Evolutionary conservation across 768 basidiomycete species (phyloP).

Genomic region (Rhodotorula babjevae): DNA sequence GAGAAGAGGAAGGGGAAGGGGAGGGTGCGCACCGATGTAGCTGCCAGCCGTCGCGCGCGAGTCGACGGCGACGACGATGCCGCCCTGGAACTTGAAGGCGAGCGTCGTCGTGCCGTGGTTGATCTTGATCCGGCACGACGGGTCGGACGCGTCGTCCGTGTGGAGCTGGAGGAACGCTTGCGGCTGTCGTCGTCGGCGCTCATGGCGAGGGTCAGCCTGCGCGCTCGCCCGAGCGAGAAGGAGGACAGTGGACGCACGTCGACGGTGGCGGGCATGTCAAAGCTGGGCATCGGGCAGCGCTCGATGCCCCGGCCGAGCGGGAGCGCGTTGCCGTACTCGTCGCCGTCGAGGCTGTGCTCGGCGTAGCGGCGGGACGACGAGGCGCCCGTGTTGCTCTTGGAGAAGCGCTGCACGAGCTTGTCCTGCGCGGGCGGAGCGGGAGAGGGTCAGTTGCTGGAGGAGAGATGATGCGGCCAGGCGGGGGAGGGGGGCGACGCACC

Average conservation of each 20-base stretch:
- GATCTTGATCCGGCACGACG: slow-evolving; percentile 93
- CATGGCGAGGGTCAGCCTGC: background rate
- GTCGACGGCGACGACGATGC: slow-evolving; percentile 99
- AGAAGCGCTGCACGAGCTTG: slow-evolving; percentile 32
- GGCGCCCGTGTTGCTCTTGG: slow-evolving; percentile 1
- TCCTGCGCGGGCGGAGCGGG: slow-evolving; percentile 2
- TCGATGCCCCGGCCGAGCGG: slow-evolving; percentile 38
- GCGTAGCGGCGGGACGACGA: slow-evolving; percentile 4
- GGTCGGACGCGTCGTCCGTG: slow-evolving; percentile 93
- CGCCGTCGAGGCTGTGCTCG: background rate
- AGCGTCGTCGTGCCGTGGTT: slow-evolving; percentile 97
- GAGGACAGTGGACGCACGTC: slow-evolving; percentile 17
- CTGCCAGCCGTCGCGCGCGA: slow-evolving; percentile 94
- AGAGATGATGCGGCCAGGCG: background rate
- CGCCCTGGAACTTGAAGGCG: slow-evolving; percentile 92
- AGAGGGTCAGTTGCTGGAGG: background rate
- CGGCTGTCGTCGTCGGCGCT: slow-evolving; percentile 55
- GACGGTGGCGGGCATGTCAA: slow-evolving; percentile 26
- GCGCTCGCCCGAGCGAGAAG: background rate
- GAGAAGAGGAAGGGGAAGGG: background rate
- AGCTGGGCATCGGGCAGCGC: slow-evolving; percentile 35
- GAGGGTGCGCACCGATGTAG: slow-evolving; percentile 67
- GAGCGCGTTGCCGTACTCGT: slow-evolving; percentile 38
- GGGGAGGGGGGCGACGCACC: background rate
- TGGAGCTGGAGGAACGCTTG: slow-evolving; percentile 83